These are phyloP conservation scores for Neotropicomus parvogracilis DNA, from an alignment of 1,284 basidiomycete species.

Conservation along the genomic window DNA sequence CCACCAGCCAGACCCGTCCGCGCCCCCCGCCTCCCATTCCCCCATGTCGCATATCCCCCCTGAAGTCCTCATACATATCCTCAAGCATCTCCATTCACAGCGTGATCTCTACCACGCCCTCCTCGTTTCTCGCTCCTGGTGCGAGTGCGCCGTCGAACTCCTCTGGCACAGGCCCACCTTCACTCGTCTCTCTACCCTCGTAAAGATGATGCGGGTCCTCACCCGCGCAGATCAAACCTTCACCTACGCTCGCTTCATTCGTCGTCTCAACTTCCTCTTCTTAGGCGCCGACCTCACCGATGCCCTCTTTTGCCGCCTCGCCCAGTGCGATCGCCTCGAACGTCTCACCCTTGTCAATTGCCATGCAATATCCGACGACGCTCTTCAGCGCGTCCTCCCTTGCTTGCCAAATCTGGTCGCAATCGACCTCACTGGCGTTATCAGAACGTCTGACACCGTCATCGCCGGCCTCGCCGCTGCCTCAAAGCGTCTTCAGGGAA, in stretches of 20 bases:
- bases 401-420: constrained; percentile 79
- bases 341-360: constrained; percentile 90
- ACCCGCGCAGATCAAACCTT: constrained; percentile 68
- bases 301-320: constrained; percentile 71
- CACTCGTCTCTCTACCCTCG: constrained; percentile 65
- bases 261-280: constrained; percentile 85
- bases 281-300: constrained; percentile 76
- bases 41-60: constrained; percentile 71
- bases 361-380: constrained; percentile 64
- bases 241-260: constrained; percentile 84
- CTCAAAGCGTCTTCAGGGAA: constrained; percentile 82
- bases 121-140: constrained; percentile 90
- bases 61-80: constrained; percentile 91
- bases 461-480: constrained; percentile 67
- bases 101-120: constrained; percentile 75
- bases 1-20: constrained; percentile 27
- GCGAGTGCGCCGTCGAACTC: constrained; percentile 91
- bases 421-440: constrained; percentile 81
- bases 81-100: constrained; percentile 76
- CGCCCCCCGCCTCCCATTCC: constrained; percentile 33
- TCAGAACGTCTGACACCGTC: constrained; percentile 66
- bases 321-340: constrained; percentile 81
- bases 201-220: constrained; percentile 74
- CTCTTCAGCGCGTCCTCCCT: constrained; percentile 67
- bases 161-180: constrained; percentile 93